These are phyloP conservation scores for Linum tenue DNA, from an alignment of 345 rosid species.

Conservation along the genomic window DNA sequence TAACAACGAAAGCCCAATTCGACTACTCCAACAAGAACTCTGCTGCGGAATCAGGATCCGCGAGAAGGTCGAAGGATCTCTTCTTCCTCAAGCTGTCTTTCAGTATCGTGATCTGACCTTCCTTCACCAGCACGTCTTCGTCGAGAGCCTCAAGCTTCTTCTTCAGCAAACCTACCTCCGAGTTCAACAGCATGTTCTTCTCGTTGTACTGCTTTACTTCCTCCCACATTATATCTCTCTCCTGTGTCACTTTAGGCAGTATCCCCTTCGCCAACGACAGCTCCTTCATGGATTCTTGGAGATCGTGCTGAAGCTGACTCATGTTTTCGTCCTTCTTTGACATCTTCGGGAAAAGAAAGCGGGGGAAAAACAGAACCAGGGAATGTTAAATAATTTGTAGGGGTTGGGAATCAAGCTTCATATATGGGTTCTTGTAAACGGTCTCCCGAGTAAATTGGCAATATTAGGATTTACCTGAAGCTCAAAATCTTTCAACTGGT, in stretches of 20 bases:
- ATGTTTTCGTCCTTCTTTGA: constrained; percentile 67
- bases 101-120: constrained; percentile 83
- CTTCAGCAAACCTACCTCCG: constrained; percentile 53
- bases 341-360: constrained; percentile 33
- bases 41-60: constrained; percentile 36
- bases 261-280: constrained; percentile 35
- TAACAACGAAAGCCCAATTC: too few species aligned
- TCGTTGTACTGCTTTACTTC: constrained; percentile 70
- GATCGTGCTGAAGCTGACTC: constrained; percentile 37
- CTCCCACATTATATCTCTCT: constrained; percentile 84
- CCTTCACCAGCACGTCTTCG: constrained; percentile 71
- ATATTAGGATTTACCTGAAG: constrained; percentile 45
- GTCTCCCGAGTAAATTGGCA: too few species aligned
- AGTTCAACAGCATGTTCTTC: constrained; percentile 73
- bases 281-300: constrained; percentile 62
- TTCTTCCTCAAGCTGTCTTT: constrained; percentile 56
- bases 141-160: constrained; percentile 63
- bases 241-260: constrained; percentile 56
- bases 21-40: constrained; percentile 22
- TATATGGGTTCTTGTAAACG: too few species aligned
- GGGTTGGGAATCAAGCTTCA: background rate
- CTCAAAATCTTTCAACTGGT: constrained; percentile 69
- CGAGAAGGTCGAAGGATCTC: constrained; percentile 49
- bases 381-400: background rate
- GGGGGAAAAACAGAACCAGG: background rate